Percentiles rank a stretch among this genome's conserved stretches.
Conservation (phyloP, 2,329 filamentous ascomycete genomes). For the Furcasterigmium furcatum region DNA sequence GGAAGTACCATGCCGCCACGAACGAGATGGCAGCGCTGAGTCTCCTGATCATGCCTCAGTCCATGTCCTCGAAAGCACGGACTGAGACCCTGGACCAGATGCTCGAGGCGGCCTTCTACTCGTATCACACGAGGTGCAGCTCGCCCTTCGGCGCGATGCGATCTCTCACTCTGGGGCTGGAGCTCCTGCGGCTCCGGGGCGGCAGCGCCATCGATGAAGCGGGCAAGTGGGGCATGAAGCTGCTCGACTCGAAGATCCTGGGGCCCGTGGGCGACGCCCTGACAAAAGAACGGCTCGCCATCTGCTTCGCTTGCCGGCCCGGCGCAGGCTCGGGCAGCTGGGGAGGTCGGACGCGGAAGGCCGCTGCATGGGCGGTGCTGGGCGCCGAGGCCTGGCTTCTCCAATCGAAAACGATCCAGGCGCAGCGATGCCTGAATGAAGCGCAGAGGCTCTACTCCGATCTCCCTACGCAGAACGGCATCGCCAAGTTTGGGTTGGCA, state of each 20-base stretch:
- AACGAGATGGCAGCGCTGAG: conserved; percentile 94
- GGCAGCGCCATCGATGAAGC: conserved; percentile 82
- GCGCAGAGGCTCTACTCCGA: conserved; percentile 55
- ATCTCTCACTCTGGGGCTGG: conserved; percentile 70
- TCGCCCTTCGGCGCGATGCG: conserved; percentile 78
- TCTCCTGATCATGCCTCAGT: conserved; percentile 72
- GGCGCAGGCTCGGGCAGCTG: conserved; percentile 58
- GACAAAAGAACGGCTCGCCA: conserved; percentile 79
- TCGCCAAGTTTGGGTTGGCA: conserved; percentile 47
- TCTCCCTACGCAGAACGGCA: conserved; percentile 46
- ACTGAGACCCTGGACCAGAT: conserved; percentile 80
- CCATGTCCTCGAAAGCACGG: conserved; percentile 70
- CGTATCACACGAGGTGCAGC: conserved; percentile 81
- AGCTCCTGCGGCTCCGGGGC: conserved; percentile 78
- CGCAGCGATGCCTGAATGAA: conserved; percentile 72
- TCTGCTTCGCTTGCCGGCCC: conserved; percentile 75
- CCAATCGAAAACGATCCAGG: conserved; percentile 73
- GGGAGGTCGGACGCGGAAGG: conserved; percentile 76
- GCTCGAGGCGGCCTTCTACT: conserved; percentile 88
- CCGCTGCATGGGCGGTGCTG: conserved; percentile 83
- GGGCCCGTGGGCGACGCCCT: conserved; percentile 77
- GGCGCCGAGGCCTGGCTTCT: conserved; percentile 81
- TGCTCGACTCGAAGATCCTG: conserved; percentile 75
- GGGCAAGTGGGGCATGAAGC: conserved; percentile 76
- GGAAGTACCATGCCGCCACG: conserved; percentile 89